Percentiles rank a stretch among this genome's conserved stretches.
phyloP scores from a whole-genome alignment of 257 asterid species.

The Petrea volubilis region DNA sequence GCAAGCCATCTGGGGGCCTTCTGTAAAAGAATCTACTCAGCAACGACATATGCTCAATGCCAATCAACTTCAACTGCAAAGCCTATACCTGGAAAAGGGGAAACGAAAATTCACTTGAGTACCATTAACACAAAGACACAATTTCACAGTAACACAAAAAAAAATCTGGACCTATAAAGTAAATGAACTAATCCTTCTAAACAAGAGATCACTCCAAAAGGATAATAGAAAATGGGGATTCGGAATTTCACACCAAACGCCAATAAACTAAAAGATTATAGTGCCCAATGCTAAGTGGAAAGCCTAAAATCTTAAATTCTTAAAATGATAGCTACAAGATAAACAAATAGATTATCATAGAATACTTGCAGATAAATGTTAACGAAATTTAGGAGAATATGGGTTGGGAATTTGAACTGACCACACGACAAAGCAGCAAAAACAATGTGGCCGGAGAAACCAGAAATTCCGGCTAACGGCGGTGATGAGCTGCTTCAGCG shows the following conservation, averaged over 20 bases:
- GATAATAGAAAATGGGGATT: not conserved
- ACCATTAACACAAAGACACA: constrained; percentile 9
- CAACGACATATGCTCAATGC: constrained; percentile 63
- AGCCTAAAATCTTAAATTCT: not conserved
- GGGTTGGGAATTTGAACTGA: constrained; percentile 13
- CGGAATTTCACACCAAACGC: constrained; percentile 7
- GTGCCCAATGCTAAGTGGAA: constrained; percentile 4
- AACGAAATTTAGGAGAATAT: constrained; percentile 11
- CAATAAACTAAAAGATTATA: constrained; percentile 5
- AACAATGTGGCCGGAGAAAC: constrained; percentile 17
- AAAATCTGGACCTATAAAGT: not conserved
- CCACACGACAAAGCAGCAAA: constrained; percentile 15
- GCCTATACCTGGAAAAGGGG: constrained; percentile 31
- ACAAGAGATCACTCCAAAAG: not conserved
- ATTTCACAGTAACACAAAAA: constrained; percentile 2
- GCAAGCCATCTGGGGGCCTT: constrained; percentile 97
- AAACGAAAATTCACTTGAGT: constrained; percentile 15
- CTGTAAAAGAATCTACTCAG: constrained; percentile 92
- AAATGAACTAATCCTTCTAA: not conserved
- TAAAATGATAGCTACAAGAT: constrained; percentile 4
- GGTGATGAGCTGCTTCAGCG: constrained; percentile 35
- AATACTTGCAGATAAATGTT: not conserved
- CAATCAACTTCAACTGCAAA: constrained; percentile 34
- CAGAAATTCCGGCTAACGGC: constrained; percentile 24
- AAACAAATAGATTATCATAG: not conserved